These are phyloP conservation scores for Dioscorea zingiberensis DNA, from an alignment of 106 monocot genomes.

Conservation along the genomic window DNA sequence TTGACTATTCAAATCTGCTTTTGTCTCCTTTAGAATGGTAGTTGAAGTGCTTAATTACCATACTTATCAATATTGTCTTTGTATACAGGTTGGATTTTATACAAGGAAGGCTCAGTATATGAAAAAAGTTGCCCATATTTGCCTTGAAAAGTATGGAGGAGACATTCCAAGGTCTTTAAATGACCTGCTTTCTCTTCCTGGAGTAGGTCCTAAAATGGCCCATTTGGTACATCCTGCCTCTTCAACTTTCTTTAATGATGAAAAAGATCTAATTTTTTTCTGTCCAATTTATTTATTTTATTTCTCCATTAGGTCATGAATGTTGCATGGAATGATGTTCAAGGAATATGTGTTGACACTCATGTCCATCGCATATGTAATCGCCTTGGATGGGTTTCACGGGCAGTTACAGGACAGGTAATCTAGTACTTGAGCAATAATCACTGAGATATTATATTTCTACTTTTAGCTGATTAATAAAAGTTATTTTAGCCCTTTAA, in stretches of 20 bases:
- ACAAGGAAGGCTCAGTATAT: conserved; percentile 78
- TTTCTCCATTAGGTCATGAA: conserved; percentile 64
- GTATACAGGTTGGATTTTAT: conserved; percentile 91
- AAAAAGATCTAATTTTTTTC: background rate
- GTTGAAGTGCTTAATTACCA: too few species aligned
- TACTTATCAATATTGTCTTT: too few species aligned
- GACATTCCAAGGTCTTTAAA: conserved; percentile 82
- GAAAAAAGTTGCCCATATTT: conserved; percentile 84
- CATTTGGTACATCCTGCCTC: conserved; percentile 55
- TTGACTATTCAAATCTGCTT: too few species aligned
- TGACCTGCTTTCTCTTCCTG: conserved; percentile 74
- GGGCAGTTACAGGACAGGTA: conserved; percentile 62
- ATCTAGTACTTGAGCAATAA: too few species aligned
- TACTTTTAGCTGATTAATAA: background rate
- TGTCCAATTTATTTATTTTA: background rate
- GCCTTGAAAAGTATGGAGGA: conserved; percentile 72
- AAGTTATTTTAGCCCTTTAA: background rate
- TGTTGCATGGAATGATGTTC: conserved; percentile 84
- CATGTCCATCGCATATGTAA: conserved; percentile 98
- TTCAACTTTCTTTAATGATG: background rate
- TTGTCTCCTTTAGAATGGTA: too few species aligned
- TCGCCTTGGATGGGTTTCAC: conserved; percentile 92
- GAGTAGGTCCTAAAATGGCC: conserved; percentile 97
- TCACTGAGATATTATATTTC: background rate
- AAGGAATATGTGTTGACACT: conserved; percentile 99